A percentile compares a stretch with the other conserved stretches of the same genome.
phyloP scores from a whole-genome alignment of 2,329 filamentous ascomycete species.

The Lecanosticta acicola region DNA sequence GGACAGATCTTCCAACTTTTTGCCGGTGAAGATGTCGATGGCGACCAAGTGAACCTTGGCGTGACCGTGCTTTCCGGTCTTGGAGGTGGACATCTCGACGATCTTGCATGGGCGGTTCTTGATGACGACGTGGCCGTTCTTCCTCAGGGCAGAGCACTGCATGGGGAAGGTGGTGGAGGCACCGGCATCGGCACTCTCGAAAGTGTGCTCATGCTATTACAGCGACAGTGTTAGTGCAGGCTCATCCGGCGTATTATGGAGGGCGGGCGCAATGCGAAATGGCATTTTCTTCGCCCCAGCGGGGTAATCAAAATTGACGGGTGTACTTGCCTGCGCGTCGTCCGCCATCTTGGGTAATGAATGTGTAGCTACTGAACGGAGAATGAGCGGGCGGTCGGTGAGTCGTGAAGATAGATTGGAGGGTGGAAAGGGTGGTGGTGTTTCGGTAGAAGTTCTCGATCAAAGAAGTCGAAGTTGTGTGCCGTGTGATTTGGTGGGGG shows the following conservation, averaged over 20 bases:
- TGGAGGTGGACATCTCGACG: slow-evolving; percentile 99
- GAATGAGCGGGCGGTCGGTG: slow-evolving; percentile 19
- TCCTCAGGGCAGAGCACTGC: slow-evolving; percentile 99
- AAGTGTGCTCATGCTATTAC: slow-evolving; percentile 57
- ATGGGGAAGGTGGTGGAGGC: slow-evolving; percentile 91
- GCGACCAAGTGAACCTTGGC: slow-evolving; percentile 99
- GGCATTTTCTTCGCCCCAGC: neutral
- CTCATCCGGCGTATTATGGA: neutral
- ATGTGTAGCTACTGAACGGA: slow-evolving; percentile 23
- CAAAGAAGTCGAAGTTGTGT: neutral
- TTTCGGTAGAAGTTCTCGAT: neutral
- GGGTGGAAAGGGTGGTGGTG: slow-evolving; percentile 1
- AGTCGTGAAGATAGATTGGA: slow-evolving; percentile 27
- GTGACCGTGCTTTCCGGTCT: slow-evolving; percentile 99
- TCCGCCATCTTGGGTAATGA: slow-evolving; percentile 55
- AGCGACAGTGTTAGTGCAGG: slow-evolving; percentile 12
- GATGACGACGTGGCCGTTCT: slow-evolving; percentile 98
- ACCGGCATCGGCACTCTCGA: slow-evolving; percentile 93
- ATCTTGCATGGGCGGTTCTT: slow-evolving; percentile 99
- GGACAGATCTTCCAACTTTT: slow-evolving; percentile 99
- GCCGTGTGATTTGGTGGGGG: too few relatives aligned
- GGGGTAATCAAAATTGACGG: slow-evolving; percentile 1
- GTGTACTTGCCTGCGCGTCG: slow-evolving; percentile 57
- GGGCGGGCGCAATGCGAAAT: slow-evolving; percentile 5
- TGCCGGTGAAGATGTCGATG: slow-evolving; percentile 98